Conservation (phyloP, 257 asterid genomes). For the Buddleja alternifolia region DNA sequence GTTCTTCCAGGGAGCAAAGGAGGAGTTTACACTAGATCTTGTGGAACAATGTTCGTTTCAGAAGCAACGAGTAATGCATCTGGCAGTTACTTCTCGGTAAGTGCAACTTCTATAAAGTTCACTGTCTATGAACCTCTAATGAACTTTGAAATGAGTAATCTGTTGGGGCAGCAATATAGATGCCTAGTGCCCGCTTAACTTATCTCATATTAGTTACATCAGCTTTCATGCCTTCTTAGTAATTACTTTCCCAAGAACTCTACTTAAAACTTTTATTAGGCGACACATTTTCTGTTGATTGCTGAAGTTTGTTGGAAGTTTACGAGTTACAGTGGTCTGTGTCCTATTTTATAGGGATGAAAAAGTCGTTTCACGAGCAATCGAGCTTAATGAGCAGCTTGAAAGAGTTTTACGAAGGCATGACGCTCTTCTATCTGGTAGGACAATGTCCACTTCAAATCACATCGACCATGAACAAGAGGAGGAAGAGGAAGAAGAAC, state of each 20-base stretch:
- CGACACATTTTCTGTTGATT: conserved; percentile 12
- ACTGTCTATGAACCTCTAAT: neutral
- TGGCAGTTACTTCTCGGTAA: conserved; percentile 84
- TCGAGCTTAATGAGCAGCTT: conserved; percentile 89
- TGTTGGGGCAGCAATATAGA: neutral
- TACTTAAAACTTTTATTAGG: neutral
- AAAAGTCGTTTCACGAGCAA: conserved; percentile 51
- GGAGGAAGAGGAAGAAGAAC: conserved; percentile 90
- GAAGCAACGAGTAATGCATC: conserved; percentile 83
- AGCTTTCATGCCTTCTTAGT: neutral
- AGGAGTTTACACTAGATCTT: conserved; percentile 94
- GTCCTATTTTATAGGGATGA: conserved; percentile 39
- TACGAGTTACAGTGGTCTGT: conserved; percentile 2
- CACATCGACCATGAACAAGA: conserved; percentile 48
- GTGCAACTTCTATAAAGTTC: conserved; percentile 20
- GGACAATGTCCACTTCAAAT: conserved; percentile 55
- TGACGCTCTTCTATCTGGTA: conserved; percentile 65
- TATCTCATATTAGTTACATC: neutral
- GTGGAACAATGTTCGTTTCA: conserved; percentile 89
- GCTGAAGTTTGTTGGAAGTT: conserved; percentile 12
- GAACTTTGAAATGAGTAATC: conserved; percentile 1
- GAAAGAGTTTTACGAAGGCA: conserved; percentile 76
- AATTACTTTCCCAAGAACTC: conserved; percentile 2
- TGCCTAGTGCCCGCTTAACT: neutral
- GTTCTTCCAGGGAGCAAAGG: conserved; percentile 77